Conservation (phyloP, 2,329 filamentous ascomycete genomes). For the Epichloe amarillans region DNA sequence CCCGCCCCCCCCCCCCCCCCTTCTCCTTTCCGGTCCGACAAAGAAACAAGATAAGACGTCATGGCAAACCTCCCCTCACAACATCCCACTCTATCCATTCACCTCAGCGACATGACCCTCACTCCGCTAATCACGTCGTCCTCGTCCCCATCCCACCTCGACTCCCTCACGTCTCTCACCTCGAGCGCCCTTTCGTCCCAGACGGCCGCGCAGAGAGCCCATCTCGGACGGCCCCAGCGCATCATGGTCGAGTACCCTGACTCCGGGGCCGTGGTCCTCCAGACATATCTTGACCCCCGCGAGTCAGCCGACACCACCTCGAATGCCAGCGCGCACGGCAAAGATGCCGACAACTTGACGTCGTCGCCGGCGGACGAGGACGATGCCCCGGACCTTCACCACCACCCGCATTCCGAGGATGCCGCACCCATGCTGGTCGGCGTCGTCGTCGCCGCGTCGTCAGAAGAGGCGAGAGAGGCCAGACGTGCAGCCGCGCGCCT, state of each 20-base stretch:
- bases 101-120: constrained; percentile 43
- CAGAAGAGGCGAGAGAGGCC: constrained; percentile 36
- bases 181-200: constrained; percentile 39
- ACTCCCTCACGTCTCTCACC: constrained; percentile 39
- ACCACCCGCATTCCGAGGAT: constrained; percentile 13
- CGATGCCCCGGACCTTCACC: constrained; percentile 6
- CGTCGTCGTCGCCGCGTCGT: constrained; percentile 37
- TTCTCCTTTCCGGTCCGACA: neutral
- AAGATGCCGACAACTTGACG: constrained; percentile 6
- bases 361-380: neutral
- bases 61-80: constrained; percentile 31
- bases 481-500: constrained; percentile 37
- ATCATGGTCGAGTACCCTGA: constrained; percentile 44
- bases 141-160: constrained; percentile 27
- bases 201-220: constrained; percentile 37
- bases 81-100: constrained; percentile 38
- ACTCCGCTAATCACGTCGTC: constrained; percentile 45
- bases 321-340: constrained; percentile 4
- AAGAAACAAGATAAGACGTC: constrained; percentile 9
- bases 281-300: constrained; percentile 32
- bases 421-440: constrained; percentile 39
- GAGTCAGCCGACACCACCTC: constrained; percentile 9
- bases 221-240: constrained; percentile 39
- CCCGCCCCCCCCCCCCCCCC: too few relatives aligned
- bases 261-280: constrained; percentile 27